phyloP scores from a whole-genome alignment of 2,329 filamentous ascomycete genomes.

The Boeremia exigua region DNA sequence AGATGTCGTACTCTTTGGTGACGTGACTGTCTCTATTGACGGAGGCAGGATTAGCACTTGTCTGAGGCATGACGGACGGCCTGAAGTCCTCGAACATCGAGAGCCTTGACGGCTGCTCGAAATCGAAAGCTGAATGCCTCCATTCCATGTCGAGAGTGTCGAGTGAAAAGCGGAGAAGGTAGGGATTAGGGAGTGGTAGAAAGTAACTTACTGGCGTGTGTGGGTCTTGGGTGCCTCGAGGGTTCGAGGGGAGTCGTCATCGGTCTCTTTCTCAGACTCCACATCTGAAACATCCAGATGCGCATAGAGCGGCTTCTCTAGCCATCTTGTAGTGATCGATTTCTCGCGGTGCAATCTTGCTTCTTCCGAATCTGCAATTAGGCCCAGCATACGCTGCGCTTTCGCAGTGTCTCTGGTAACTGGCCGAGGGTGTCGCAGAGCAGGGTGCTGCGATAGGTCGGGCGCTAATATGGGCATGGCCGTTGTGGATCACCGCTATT shows the following conservation, averaged over 20 bases:
- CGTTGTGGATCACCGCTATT: constrained; percentile 18
- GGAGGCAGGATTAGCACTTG: constrained; percentile 12
- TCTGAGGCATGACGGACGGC: constrained; percentile 1
- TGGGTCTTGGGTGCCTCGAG: constrained; percentile 17
- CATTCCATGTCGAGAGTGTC: constrained; percentile 17
- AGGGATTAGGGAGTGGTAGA: constrained; percentile 10
- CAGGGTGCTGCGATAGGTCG: constrained; percentile 24
- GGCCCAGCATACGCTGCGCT: constrained; percentile 34
- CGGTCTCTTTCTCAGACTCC: constrained; percentile 18
- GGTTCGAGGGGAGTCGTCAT: constrained; percentile 18
- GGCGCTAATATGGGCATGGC: constrained; percentile 33
- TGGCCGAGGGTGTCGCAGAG: constrained; percentile 33
- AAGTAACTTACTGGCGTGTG: constrained; percentile 16
- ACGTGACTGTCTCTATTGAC: constrained; percentile 14
- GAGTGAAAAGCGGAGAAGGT: constrained; percentile 19
- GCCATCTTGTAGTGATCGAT: constrained; percentile 36
- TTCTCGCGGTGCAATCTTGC: constrained; percentile 29
- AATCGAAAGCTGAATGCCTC: constrained; percentile 17
- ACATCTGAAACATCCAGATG: constrained; percentile 25
- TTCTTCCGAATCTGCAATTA: constrained; percentile 33
- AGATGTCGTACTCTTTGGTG: constrained; percentile 15
- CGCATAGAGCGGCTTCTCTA: constrained; percentile 34
- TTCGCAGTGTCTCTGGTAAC: constrained; percentile 36
- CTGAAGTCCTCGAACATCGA: constrained; percentile 13
- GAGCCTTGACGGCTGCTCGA: constrained; percentile 12